Evolutionary conservation across 345 rosid species (phyloP).

Genomic region (Hypericum androsaemum): DNA sequence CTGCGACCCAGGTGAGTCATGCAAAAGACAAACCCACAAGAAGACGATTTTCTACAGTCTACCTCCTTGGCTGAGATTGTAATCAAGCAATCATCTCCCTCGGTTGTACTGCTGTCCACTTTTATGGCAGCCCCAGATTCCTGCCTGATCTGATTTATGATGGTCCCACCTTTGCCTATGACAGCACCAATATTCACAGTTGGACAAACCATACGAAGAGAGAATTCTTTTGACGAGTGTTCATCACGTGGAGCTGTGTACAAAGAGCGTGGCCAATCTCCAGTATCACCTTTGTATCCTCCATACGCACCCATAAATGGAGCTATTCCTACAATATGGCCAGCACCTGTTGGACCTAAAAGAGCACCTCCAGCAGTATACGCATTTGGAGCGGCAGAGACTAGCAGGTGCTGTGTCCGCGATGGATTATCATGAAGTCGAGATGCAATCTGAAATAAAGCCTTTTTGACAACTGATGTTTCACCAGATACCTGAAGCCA

Average conservation of each 20-base stretch:
- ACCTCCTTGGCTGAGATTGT: constrained; percentile 49
- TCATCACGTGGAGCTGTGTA: constrained; percentile 26
- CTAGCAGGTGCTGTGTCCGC: constrained; percentile 31
- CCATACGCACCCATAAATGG: neutral
- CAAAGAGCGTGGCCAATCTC: constrained; percentile 26
- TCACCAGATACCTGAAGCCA: constrained; percentile 54
- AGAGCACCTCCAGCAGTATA: constrained; percentile 17
- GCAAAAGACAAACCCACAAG: no score
- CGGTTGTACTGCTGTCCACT: constrained; percentile 38
- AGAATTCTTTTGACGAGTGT: constrained; percentile 46
- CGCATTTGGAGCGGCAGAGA: constrained; percentile 22
- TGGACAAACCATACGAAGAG: constrained; percentile 43
- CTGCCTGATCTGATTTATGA: constrained; percentile 37
- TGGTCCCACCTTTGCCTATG: constrained; percentile 54
- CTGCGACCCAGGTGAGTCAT: neutral
- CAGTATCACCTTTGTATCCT: constrained; percentile 20
- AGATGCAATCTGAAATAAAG: constrained; percentile 45
- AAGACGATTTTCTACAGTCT: no score
- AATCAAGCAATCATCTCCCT: constrained; percentile 42
- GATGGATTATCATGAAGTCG: constrained; percentile 47
- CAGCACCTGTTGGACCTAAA: no score
- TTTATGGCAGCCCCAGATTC: constrained; percentile 49
- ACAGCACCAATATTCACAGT: constrained; percentile 49
- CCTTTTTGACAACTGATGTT: constrained; percentile 35
- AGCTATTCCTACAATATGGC: no score